Percentiles rank a stretch among this genome's conserved stretches.
Evolutionary conservation across 2,329 filamentous ascomycete species (phyloP).

Genomic region (Exophiala viscosa): DNA sequence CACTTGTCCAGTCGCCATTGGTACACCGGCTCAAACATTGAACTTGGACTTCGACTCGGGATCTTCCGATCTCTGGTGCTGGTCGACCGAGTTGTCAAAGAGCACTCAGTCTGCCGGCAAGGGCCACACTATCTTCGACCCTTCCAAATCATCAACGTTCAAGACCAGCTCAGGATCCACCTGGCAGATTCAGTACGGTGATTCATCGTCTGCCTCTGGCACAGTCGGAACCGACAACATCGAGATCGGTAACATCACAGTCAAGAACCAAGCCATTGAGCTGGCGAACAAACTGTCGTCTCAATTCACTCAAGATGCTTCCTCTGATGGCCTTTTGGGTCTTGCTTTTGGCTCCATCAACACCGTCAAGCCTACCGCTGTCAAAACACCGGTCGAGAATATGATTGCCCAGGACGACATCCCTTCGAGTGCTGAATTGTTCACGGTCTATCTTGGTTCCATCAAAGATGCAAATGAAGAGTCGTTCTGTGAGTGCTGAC

Average conservation of each 20-base stretch:
- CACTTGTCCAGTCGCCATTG: constrained; percentile 61
- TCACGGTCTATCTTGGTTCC: constrained; percentile 62
- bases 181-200: constrained; percentile 68
- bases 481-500: background rate
- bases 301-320: constrained; percentile 54
- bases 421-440: constrained; percentile 53
- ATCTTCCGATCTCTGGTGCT: constrained; percentile 66
- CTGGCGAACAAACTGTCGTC: constrained; percentile 14
- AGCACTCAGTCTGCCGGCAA: constrained; percentile 33
- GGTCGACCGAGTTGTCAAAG: constrained; percentile 50
- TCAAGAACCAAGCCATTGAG: constrained; percentile 33
- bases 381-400: constrained; percentile 64
- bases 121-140: constrained; percentile 57
- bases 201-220: constrained; percentile 64
- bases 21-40: constrained; percentile 60
- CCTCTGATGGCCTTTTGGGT: constrained; percentile 56
- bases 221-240: constrained; percentile 63
- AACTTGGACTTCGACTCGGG: constrained; percentile 65
- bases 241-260: constrained; percentile 57
- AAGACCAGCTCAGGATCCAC: constrained; percentile 47
- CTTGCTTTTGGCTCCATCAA: constrained; percentile 61
- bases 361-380: constrained; percentile 54
- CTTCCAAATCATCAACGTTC: constrained; percentile 60
- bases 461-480: constrained; percentile 47
- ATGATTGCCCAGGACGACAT: constrained; percentile 61